These are phyloP conservation scores for Rhizoclosmatium globosum DNA, from an alignment of 192 early-diverging fungal species.

Conservation along the genomic window DNA sequence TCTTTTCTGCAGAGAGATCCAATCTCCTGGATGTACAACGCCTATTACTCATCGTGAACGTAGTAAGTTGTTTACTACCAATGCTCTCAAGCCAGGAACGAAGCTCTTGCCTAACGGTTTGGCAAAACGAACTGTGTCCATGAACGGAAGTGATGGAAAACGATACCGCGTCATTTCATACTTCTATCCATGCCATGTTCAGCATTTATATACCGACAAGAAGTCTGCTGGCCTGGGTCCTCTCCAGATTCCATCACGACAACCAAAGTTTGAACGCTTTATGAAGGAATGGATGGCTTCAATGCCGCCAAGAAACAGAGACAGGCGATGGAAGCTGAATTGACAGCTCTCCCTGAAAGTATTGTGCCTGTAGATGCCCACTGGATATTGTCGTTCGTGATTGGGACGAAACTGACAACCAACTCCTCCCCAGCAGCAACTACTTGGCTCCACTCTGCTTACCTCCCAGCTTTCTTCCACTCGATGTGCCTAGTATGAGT, in stretches of 20 bases:
- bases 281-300: conserved; percentile 7
- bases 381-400: neutral
- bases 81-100: neutral
- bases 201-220: neutral
- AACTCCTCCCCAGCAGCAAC: neutral
- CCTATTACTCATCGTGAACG: neutral
- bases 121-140: neutral
- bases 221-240: neutral
- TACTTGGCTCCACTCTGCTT: neutral
- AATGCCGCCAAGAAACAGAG: neutral
- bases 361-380: neutral
- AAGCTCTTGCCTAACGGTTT: conserved; percentile 12
- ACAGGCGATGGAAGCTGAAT: neutral
- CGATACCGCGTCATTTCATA: conserved; percentile 17
- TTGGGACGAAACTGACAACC: neutral
- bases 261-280: neutral
- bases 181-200: conserved; percentile 15
- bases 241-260: neutral
- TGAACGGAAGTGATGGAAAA: conserved; percentile 6
- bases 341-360: neutral
- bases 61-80: neutral
- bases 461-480: neutral
- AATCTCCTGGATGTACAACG: neutral
- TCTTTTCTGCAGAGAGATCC: neutral
- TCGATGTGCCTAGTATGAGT: neutral